Percentiles rank a stretch among this genome's conserved stretches.
Conservation (phyloP, 2,329 filamentous ascomycete species). For the Ceratocystis variospora region DNA sequence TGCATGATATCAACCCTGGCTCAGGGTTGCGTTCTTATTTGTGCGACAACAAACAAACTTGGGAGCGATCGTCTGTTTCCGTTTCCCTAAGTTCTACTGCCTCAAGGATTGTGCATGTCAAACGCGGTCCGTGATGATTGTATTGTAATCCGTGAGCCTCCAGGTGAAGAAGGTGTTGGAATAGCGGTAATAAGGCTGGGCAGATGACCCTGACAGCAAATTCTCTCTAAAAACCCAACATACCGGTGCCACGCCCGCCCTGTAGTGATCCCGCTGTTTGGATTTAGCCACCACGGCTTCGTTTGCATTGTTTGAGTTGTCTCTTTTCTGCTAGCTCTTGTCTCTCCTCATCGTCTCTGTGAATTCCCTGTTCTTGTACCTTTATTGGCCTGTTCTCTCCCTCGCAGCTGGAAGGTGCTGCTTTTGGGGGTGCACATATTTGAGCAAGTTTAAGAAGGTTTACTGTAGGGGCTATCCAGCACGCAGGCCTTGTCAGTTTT, state of each 20-base stretch:
- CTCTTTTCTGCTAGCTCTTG: neutral
- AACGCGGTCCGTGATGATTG: neutral
- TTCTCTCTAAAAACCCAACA: neutral
- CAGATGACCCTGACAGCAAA: neutral
- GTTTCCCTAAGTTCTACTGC: neutral
- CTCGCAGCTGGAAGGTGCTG: neutral
- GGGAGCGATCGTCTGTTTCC: neutral
- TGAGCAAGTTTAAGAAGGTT: conserved; percentile 18
- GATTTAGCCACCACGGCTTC: neutral
- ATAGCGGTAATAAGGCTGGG: neutral
- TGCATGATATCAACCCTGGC: neutral
- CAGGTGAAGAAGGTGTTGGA: neutral
- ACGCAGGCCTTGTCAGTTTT: neutral
- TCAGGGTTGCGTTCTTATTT: neutral
- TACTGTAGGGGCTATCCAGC: neutral
- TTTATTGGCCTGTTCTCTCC: neutral
- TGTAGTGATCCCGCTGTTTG: neutral
- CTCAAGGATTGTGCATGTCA: conserved; percentile 1
- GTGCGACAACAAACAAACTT: neutral
- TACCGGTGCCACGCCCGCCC: neutral
- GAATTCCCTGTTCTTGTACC: neutral
- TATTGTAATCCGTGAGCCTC: neutral
- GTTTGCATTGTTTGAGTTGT: neutral
- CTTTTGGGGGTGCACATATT: conserved; percentile 4
- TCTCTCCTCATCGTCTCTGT: neutral